Evolutionary conservation across 176 grass and related monocot species (phyloP).

Genomic region (Triticum urartu): DNA sequence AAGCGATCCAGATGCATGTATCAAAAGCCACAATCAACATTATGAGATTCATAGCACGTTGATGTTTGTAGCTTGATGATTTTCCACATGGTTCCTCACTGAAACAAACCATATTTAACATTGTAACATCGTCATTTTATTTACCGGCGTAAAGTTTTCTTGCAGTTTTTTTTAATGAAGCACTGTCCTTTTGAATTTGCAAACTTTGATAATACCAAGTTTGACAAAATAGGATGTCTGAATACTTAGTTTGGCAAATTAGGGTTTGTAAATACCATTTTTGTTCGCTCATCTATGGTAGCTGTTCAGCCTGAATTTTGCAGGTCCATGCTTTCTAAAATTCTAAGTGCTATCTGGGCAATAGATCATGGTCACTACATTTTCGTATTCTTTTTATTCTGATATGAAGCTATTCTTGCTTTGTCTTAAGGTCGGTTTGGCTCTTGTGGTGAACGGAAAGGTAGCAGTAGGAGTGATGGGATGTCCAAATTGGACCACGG

Average conservation of each 20-base stretch:
- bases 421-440: constrained; percentile 75
- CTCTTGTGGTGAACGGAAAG: constrained; percentile 84
- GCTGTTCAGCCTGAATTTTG: neutral
- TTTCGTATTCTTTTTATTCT: constrained; percentile 6
- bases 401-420: constrained; percentile 21
- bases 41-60: neutral
- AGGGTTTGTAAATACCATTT: constrained; percentile 17
- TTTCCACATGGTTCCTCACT: neutral
- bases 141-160: constrained; percentile 1
- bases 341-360: neutral
- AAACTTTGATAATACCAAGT: neutral
- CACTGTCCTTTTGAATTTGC: neutral
- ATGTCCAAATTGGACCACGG: constrained; percentile 75
- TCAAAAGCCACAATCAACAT: neutral
- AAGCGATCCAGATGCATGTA: constrained; percentile 1
- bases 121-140: neutral
- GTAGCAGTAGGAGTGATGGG: constrained; percentile 81
- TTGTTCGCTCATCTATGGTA: neutral
- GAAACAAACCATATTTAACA: constrained; percentile 14
- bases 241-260: constrained; percentile 25
- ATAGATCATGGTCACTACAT: neutral
- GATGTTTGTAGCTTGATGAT: constrained; percentile 2
- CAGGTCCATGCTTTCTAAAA: neutral
- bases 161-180: neutral
- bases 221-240: constrained; percentile 21